Conservation (phyloP, 441 rosid species). For the Omphalea diandra region DNA sequence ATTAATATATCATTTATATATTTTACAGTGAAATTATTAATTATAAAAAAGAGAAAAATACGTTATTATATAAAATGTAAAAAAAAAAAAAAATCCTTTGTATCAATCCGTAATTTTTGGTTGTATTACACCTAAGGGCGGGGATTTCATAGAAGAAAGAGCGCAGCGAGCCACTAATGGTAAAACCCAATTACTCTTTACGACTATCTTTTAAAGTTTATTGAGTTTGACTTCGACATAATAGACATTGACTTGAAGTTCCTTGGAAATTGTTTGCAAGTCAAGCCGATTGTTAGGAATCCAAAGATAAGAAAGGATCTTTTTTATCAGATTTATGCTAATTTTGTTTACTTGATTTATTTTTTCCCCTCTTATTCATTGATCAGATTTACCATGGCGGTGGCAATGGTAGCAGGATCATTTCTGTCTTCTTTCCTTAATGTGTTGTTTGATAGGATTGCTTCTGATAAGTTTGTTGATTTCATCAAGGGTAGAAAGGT, state of each 20-base stretch:
- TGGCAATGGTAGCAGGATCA: background rate
- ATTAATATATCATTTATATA: no score
- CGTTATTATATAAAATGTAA: no score
- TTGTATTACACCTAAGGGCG: no score
- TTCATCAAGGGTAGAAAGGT: slow-evolving; percentile 11
- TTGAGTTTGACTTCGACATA: no score
- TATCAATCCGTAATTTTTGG: no score
- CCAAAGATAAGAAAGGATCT: slow-evolving; percentile 1
- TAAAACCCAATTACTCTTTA: no score
- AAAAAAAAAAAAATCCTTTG: no score
- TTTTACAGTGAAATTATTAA: no score
- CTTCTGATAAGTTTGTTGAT: slow-evolving; percentile 1
- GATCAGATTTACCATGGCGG: slow-evolving; percentile 7
- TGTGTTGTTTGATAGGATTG: slow-evolving; percentile 4
- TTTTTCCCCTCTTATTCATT: background rate
- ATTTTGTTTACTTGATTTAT: background rate
- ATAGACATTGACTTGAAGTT: background rate
- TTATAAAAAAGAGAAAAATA: no score
- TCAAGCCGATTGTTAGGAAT: slow-evolving; percentile 1
- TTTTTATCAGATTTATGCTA: background rate
- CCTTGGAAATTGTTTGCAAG: background rate
- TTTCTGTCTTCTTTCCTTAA: slow-evolving; percentile 16
- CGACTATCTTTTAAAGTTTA: no score
- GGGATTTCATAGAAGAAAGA: no score
- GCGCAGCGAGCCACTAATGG: no score